phyloP scores from a whole-genome alignment of 2,329 filamentous ascomycete species.

The Ascochyta pisi region DNA sequence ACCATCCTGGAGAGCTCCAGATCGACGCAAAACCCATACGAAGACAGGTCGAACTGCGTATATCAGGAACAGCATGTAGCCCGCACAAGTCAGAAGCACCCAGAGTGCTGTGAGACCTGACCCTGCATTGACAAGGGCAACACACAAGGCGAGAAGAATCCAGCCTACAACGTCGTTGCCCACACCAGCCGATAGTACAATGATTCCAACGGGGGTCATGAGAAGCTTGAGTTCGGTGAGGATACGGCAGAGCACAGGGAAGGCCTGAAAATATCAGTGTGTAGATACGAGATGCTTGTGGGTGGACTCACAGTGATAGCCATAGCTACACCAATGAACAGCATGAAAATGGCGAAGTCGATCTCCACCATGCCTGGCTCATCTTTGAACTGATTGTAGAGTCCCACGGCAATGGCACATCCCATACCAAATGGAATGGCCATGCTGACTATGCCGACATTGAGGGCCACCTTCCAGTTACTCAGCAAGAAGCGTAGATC shows the following conservation, averaged over 20 bases:
- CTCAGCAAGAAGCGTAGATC: slow-evolving; percentile 77
- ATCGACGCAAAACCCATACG: slow-evolving; percentile 74
- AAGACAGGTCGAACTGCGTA: slow-evolving; percentile 77
- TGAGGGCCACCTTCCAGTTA: slow-evolving; percentile 81
- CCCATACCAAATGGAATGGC: slow-evolving; percentile 82
- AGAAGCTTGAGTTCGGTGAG: slow-evolving; percentile 89
- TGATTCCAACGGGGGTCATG: slow-evolving; percentile 81
- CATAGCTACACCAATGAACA: slow-evolving; percentile 92
- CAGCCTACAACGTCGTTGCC: slow-evolving; percentile 90
- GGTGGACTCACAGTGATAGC: slow-evolving; percentile 74
- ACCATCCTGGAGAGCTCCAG: slow-evolving; percentile 82
- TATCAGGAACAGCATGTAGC: slow-evolving; percentile 77
- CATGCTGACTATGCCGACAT: slow-evolving; percentile 82
- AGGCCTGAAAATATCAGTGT: slow-evolving; percentile 56
- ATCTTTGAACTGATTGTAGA: slow-evolving; percentile 75
- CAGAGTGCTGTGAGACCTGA: slow-evolving; percentile 83
- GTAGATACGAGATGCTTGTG: too few species aligned
- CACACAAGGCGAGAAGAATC: slow-evolving; percentile 91
- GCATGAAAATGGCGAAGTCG: slow-evolving; percentile 67
- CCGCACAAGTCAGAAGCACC: slow-evolving; percentile 77
- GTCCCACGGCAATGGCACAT: slow-evolving; percentile 78
- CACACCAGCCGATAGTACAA: slow-evolving; percentile 87
- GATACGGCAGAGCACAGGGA: slow-evolving; percentile 93
- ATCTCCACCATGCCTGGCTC: slow-evolving; percentile 65
- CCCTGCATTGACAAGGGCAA: slow-evolving; percentile 88